Base-by-base conservation (phyloP, 2,329 filamentous ascomycete species). In the Pseudocercospora crystallina region DNA sequence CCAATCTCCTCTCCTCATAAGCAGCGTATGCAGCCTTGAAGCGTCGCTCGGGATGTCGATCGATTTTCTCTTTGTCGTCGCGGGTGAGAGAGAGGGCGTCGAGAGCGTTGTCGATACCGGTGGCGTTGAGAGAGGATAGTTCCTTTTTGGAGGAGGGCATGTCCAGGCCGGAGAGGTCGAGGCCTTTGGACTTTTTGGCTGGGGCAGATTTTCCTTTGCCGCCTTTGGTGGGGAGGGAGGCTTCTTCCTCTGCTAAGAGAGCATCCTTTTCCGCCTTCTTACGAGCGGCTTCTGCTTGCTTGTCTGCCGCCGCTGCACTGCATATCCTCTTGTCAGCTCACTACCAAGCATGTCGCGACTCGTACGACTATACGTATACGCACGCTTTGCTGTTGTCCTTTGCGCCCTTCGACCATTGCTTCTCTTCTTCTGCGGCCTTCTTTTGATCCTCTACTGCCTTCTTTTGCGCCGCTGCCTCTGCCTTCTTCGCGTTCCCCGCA, bases 191-290 rank as follows among this genome's bases (percentile, higher is more conserved):
- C 61, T 77, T 78, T 70, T 78, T 80, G 51, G 69, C 69, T 14
- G 71, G 71, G 41, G 80, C 80, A 69, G 87, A 87, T 72, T 88
- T 88, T 43, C 78, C 76, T 9, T 86, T 84, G 5, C 79, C 74
- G 71, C 89, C 88, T 68, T 84, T 85, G 60, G 61, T 83, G 76
- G 64, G 81, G 73, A 62, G 80, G 74, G 49, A 81, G 56, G 81
- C 85, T 67, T 96, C 92, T 72, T 99, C 94, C 67, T 88, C 90
- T 50, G 84, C 85, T 33, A 90, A 74, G 17, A 91, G 76, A 9
- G 91, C 89, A 1, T 95, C 91, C 43, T 87, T 87, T 69, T 97
- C 94, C 44, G 91, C 92, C 74, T 96, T 97, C 74, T 96, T 95
- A 49, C 86, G 84, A 2, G 87, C 88, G 49, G 79, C 81, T 67